Percentiles rank a stretch among this genome's conserved stretches.
Evolutionary conservation across 805 yeast species (phyloP).

Genomic region (Candida coquimbonensis): DNA sequence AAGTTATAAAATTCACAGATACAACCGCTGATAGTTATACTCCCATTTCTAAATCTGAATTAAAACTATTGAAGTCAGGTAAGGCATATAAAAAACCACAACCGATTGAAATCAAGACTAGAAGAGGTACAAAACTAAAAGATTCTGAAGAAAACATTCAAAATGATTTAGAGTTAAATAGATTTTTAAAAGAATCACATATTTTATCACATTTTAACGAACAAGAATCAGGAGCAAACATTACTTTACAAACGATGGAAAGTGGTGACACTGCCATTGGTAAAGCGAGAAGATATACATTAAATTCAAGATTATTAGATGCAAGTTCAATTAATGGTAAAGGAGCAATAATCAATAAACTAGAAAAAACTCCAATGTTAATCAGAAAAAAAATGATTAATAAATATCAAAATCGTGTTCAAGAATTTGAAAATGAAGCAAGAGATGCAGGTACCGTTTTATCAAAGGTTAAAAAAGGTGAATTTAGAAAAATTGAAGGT

Average conservation of each 20-base stretch:
- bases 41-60: constrained; percentile 39
- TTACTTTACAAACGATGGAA: constrained; percentile 56
- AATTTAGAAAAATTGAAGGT: constrained; percentile 43
- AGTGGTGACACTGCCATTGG: constrained; percentile 40
- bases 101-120: constrained; percentile 8
- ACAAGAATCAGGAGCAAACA: constrained; percentile 46
- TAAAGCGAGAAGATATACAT: constrained; percentile 56
- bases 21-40: constrained; percentile 23
- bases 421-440: constrained; percentile 68
- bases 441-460: constrained; percentile 86
- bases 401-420: constrained; percentile 44
- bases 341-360: constrained; percentile 24
- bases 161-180: constrained; percentile 66
- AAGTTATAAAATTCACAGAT: constrained; percentile 34
- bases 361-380: constrained; percentile 83
- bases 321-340: constrained; percentile 40
- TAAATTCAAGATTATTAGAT: constrained; percentile 49
- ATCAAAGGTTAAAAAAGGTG: constrained; percentile 62
- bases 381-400: constrained; percentile 79
- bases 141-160: constrained; percentile 49
- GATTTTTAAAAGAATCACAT: constrained; percentile 67
- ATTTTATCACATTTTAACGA: constrained; percentile 36
- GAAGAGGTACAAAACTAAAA: constrained; percentile 10
- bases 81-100: constrained; percentile 30
- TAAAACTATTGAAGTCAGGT: constrained; percentile 50